phyloP scores from a whole-genome alignment of 1,139 yeast genomes.

The Kurtzmaniella quercitrusa region DNA sequence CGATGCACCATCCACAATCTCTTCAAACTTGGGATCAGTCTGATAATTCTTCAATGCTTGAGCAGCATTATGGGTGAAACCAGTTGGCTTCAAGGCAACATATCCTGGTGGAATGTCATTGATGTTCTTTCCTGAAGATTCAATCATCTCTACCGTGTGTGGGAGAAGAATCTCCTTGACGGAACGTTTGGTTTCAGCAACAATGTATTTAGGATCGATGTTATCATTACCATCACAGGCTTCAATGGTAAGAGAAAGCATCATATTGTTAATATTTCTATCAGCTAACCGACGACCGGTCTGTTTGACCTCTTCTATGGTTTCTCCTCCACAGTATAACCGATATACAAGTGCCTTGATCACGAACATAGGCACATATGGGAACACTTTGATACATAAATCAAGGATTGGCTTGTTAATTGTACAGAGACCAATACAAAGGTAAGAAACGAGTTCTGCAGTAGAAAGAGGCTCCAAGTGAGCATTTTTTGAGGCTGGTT shows the following conservation, averaged over 20 bases:
- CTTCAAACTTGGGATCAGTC: conserved; percentile 48
- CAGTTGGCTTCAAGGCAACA: conserved; percentile 92
- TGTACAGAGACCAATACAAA: conserved; percentile 66
- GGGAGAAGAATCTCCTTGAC: conserved; percentile 70
- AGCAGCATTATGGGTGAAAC: conserved; percentile 74
- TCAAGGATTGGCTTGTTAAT: conserved; percentile 58
- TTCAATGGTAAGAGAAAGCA: conserved; percentile 89
- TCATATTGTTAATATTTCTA: conserved; percentile 87
- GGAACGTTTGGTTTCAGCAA: conserved; percentile 63
- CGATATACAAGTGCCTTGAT: conserved; percentile 74
- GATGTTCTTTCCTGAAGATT: conserved; percentile 41
- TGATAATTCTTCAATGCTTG: conserved; percentile 64
- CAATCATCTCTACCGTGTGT: conserved; percentile 53
- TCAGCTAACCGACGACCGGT: conserved; percentile 65
- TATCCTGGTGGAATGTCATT: conserved; percentile 74
- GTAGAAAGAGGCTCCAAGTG: conserved; percentile 30
- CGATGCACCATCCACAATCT: conserved; percentile 63
- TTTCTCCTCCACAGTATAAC: conserved; percentile 90
- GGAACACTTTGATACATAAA: conserved; percentile 62
- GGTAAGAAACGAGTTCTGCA: conserved; percentile 53
- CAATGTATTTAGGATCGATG: conserved; percentile 61
- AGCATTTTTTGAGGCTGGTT: conserved; percentile 4
- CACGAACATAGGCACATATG: conserved; percentile 67
- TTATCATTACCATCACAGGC: conserved; percentile 76
- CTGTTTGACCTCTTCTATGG: conserved; percentile 58